Evolutionary conservation across 257 asterid genomes (phyloP).

Genomic region (Solanum commersonii): DNA sequence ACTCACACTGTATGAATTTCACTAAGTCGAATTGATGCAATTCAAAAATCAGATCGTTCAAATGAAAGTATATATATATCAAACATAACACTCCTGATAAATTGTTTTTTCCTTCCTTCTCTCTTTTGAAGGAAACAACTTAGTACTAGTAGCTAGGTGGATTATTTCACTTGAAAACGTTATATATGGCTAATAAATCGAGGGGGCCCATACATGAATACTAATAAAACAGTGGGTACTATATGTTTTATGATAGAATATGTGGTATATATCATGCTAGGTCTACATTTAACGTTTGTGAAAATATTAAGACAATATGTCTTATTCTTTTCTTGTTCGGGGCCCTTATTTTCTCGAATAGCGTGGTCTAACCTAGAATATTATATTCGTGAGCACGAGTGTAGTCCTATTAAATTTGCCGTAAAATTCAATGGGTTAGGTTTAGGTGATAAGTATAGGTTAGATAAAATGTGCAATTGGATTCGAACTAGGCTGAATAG

Average conservation of each 20-base stretch:
- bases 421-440: not conserved
- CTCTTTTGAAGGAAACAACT: not conserved
- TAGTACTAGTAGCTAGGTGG: not conserved
- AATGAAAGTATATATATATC: not conserved
- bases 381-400: not conserved
- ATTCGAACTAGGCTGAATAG: not conserved
- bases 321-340: not conserved
- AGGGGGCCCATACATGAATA: not conserved
- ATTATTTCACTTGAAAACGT: not conserved
- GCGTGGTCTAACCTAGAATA: not conserved
- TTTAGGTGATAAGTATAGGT: not conserved
- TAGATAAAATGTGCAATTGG: not conserved
- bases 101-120: too few species aligned
- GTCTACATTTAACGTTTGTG: not conserved
- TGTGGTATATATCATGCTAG: not conserved
- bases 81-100: not conserved
- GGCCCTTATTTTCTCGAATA: not conserved
- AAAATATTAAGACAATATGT: not conserved
- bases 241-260: not conserved
- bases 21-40: not conserved
- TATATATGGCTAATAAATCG: not conserved
- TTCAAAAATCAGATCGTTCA: not conserved
- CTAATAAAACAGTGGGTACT: not conserved
- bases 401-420: not conserved
- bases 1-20: not conserved